phyloP scores from a whole-genome alignment of 1,284 basidiomycete genomes.

The Trichosporon faecale region DNA sequence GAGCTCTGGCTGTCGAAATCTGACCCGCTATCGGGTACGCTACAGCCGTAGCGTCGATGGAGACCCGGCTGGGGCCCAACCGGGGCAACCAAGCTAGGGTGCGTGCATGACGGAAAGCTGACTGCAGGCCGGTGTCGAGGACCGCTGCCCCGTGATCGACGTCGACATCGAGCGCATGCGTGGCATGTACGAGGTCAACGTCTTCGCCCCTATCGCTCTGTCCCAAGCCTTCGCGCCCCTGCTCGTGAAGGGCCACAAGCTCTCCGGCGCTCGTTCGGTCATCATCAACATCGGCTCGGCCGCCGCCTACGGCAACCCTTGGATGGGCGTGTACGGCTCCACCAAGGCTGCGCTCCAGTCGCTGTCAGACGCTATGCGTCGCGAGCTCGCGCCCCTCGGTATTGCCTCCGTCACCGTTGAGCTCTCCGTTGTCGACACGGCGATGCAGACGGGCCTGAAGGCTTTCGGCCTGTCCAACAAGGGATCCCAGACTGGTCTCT shows the following conservation, averaged over 20 bases:
- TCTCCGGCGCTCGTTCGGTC: not conserved
- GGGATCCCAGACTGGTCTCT: not conserved
- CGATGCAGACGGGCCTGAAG: slow-evolving; percentile 2
- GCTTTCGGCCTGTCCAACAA: not conserved
- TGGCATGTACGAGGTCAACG: slow-evolving; percentile 30
- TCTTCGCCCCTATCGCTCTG: slow-evolving; percentile 25
- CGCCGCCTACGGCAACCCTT: slow-evolving; percentile 17
- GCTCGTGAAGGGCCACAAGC: not conserved
- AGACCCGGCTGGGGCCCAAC: not conserved
- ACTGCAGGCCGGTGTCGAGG: slow-evolving; percentile 7
- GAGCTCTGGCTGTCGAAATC: too few relatives aligned
- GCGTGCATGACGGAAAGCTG: not conserved
- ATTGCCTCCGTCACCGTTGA: slow-evolving; percentile 11
- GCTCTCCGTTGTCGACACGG: slow-evolving; percentile 8
- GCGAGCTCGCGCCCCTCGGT: slow-evolving; percentile 22
- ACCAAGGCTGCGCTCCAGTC: slow-evolving; percentile 20
- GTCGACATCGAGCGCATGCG: slow-evolving; percentile 11
- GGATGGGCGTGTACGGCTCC: slow-evolving; percentile 20
- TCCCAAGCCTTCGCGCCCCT: slow-evolving; percentile 25
- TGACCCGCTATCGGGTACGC: not conserved
- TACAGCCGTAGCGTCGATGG: not conserved
- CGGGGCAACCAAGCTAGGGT: too few relatives aligned
- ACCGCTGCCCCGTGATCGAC: slow-evolving; percentile 12
- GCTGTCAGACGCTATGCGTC: slow-evolving; percentile 19
- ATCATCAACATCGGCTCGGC: slow-evolving; percentile 31